Conservation (phyloP, 148 eudicot species). For the Rhododendron molle region DNA sequence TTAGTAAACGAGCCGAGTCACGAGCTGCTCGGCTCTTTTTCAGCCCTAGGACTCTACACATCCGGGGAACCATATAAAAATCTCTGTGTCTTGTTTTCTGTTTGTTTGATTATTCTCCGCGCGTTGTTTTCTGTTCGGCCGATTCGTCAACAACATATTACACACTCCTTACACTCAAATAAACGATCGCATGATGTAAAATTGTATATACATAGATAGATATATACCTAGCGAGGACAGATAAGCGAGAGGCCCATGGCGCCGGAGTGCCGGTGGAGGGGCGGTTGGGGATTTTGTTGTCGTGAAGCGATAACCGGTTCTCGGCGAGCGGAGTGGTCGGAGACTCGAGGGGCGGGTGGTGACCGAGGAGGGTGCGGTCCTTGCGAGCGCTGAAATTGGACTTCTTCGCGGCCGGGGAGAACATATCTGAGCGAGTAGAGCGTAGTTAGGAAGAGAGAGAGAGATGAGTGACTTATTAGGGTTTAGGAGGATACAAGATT, state of each 20-base stretch:
- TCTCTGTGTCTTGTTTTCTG: not conserved
- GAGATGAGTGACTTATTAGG: not conserved
- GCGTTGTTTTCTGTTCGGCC: not conserved
- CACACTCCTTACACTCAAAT: not conserved
- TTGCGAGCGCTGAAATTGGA: slow-evolving; percentile 31
- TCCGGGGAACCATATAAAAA: not conserved
- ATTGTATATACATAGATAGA: not conserved
- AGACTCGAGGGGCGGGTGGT: slow-evolving; percentile 20
- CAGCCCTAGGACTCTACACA: not conserved
- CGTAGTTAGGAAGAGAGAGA: not conserved
- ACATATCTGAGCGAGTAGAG: slow-evolving; percentile 32
- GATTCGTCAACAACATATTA: not conserved
- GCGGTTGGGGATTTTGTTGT: slow-evolving; percentile 44
- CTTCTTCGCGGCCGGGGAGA: slow-evolving; percentile 58
- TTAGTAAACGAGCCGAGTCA: too few species aligned
- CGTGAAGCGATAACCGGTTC: slow-evolving; percentile 21
- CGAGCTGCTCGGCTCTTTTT: too few species aligned
- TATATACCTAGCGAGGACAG: slow-evolving; percentile 68
- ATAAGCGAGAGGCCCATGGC: slow-evolving; percentile 86
- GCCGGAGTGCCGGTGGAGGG: slow-evolving; percentile 93
- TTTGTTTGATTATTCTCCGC: not conserved
- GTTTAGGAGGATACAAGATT: not conserved
- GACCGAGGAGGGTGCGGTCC: slow-evolving; percentile 19
- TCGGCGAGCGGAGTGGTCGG: slow-evolving; percentile 49
- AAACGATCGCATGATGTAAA: not conserved